A percentile compares a stretch with the other conserved stretches of the same genome.
Conservation (phyloP, 768 basidiomycete genomes). For the Pleurotus pulmonarius region DNA sequence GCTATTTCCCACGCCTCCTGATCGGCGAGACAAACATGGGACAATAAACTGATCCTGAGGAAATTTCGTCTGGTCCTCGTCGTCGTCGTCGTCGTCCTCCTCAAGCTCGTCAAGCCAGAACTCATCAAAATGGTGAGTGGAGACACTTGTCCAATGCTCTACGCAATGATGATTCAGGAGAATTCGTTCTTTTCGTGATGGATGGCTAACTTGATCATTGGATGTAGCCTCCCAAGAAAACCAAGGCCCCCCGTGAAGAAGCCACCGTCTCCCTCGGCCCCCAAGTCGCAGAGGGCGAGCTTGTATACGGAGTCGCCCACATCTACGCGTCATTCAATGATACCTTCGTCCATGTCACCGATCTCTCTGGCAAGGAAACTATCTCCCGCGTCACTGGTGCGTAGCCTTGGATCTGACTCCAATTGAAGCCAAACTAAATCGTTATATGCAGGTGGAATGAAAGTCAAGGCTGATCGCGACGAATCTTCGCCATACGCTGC, state of each 20-base stretch:
- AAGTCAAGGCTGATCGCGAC: constrained; percentile 99
- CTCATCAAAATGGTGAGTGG: constrained; percentile 37
- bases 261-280: constrained; percentile 90
- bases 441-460: constrained; percentile 80
- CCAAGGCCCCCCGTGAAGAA: constrained; percentile 75
- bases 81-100: constrained; percentile 22
- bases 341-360: constrained; percentile 98
- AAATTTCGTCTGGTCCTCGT: constrained; percentile 17
- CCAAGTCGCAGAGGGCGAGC: constrained; percentile 93
- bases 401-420: constrained; percentile 17
- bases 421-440: neutral
- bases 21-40: neutral
- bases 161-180: no score
- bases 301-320: constrained; percentile 97
- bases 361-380: constrained; percentile 98
- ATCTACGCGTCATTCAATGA: constrained; percentile 99
- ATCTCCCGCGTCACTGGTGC: constrained; percentile 96
- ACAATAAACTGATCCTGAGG: neutral
- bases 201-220: constrained; percentile 46
- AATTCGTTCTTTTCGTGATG: constrained; percentile 27
- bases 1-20: no score
- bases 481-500: constrained; percentile 97
- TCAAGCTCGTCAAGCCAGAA: constrained; percentile 33
- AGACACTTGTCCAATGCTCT: no score
- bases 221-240: constrained; percentile 85